Base-by-base conservation (phyloP, 768 basidiomycete species). In the Pulveroboletus sp. region DNA sequence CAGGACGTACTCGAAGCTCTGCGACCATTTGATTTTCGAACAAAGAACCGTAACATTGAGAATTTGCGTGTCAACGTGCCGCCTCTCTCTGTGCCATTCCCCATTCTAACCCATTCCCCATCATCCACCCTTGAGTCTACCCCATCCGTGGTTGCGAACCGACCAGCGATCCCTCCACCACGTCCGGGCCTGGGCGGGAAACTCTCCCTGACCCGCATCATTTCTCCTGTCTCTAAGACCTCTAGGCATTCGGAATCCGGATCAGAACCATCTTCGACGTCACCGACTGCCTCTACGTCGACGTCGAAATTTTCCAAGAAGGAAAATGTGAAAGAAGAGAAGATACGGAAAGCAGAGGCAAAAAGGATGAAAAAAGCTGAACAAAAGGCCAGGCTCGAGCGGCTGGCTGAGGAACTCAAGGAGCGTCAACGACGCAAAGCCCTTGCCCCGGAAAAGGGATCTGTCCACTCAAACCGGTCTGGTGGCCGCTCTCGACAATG, bases 321-420 rank as follows among this genome's bases (percentile, higher is more conserved):
- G 43, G 57, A 54, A n/a, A 55, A 65, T n/a, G 59, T 53, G 49
- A 59, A 62, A 36, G 78, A 77, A 49, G 64, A 69, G 55, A 79
- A 75, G 62, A 61, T 56, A 53, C 65, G 65, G 46, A 78, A 71
- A 62, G 72, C 69, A 20, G 71, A 75, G 47, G 72, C 72, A 39
- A 74, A 75, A 61, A 58, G 47, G 53, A 63, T 66, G 63, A 70
- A 72, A 52, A 77, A 74, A 65, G 71, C 72, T 10, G 67, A 72
- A 43, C 62, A 69, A 40, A 67, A 69, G 29, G 69, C 69, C 45
- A 70, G 63, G 53, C 65, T 63, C 27, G 72, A 75, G 49, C 68
- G 68, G 43, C 65, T 79, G 27, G 77, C 78, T n/a, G 58, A 66
- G 47, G 69, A 76, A 40, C 66, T 79, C 52, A 75, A 73, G 60